Percentiles rank a stretch among this genome's conserved stretches.
These are phyloP conservation scores for Lactifluus piperatus DNA, from an alignment of 768 basidiomycete species.

Conservation along the genomic window DNA sequence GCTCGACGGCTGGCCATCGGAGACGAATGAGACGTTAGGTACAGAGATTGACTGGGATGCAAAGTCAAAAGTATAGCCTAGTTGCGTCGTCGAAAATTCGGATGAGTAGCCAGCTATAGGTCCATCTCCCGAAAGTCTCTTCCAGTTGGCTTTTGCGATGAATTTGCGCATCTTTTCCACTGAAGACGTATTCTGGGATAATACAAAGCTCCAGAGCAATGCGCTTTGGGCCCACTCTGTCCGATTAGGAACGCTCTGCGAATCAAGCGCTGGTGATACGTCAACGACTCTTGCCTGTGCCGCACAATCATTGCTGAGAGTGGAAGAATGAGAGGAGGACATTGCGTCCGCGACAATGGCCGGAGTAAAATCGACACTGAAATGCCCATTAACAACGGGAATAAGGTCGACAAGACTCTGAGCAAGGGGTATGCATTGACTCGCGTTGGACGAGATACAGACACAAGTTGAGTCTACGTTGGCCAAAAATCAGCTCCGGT, in stretches of 20 bases:
- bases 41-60: slow-evolving; percentile 43
- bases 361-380: slow-evolving; percentile 38
- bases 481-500: slow-evolving; percentile 1
- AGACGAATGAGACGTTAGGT: slow-evolving; percentile 37
- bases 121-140: slow-evolving; percentile 33
- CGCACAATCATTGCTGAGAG: slow-evolving; percentile 38
- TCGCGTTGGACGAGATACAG: slow-evolving; percentile 38
- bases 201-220: slow-evolving; percentile 50
- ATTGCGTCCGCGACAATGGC: slow-evolving; percentile 39
- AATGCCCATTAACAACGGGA: slow-evolving; percentile 40
- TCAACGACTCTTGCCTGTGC: slow-evolving; percentile 49
- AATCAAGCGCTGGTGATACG: slow-evolving; percentile 38
- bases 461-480: slow-evolving; percentile 52
- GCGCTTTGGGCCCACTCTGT: slow-evolving; percentile 51
- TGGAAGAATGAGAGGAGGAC: slow-evolving; percentile 41
- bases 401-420: slow-evolving; percentile 42
- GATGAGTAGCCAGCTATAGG: slow-evolving; percentile 28
- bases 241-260: slow-evolving; percentile 36
- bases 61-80: slow-evolving; percentile 54
- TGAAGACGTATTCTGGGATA: slow-evolving; percentile 38
- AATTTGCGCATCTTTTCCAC: slow-evolving; percentile 37
- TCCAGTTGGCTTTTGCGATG: slow-evolving; percentile 43
- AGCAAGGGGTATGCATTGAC: slow-evolving; percentile 46
- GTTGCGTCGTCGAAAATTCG: slow-evolving; percentile 34
- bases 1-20: slow-evolving; percentile 37